Evolutionary conservation across 352 stramenopile genomes (phyloP), one percentile per base, ranked within the genome.

Genomic region (Globisporangium spinosum): DNA sequence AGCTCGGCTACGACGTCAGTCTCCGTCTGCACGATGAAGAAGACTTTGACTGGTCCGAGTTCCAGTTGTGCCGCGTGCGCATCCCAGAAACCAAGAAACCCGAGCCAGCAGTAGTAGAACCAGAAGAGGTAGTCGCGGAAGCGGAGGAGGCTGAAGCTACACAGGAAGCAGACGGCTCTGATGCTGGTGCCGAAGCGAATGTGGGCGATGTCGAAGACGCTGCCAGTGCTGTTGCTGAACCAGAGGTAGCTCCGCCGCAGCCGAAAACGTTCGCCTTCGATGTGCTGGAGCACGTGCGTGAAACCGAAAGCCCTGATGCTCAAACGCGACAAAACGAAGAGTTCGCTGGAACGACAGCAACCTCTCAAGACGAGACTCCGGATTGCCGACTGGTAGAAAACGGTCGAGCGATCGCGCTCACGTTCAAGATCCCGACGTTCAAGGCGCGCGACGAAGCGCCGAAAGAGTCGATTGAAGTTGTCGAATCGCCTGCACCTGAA

Each of bases 21-120:
- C 56, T 90, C 15, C 78, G 82, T 0, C 64, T 93, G 9, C 82
- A 91, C 32, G 82, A 83, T 40, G 73, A 73, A 2, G 72, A 76
- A 23, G 78, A 89, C 34, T 74, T 83, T 25, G 70, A 85, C 38
- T 93, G 84, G 84, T 69, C 66, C 20, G 81, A 87, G 54, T 71
- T 75, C 13, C 72, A 82, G 59, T 67, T 79, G 12, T 93, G 82
- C 29, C 75, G 75, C 17, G 57, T 91, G 7, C 60, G 71, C 8
- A 67, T 90, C 25, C 82, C 82, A 43, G 73, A 74, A 22, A 45
- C 65, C 34, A 64, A 34, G 27, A 32, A 56, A 59, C 2, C 56
- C 40, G 34, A 65, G 1, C 32, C 67, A 8, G 38, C 25, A 13
- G 17, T 58, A 8, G 22, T 43, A n/a, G n/a, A 55, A 17, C 12